Base-by-base conservation (phyloP, 148 eudicot species). In the Rhododendron williamsianum region DNA sequence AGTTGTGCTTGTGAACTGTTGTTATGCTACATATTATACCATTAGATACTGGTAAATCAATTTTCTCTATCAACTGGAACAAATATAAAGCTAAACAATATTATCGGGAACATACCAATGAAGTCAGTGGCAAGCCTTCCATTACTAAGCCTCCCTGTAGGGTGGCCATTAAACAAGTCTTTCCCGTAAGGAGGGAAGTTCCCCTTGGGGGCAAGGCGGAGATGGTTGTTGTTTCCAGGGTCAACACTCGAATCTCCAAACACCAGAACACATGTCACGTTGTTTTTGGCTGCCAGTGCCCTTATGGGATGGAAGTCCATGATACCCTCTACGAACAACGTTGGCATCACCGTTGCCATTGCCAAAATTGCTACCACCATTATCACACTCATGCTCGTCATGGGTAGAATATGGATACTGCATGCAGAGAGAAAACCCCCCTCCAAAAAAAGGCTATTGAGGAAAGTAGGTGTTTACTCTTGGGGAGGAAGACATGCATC, bases 221-320 rank as follows among this genome's bases (percentile, higher is more conserved):
- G 82, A 41, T 19, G 56, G 82, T 92, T 89, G 67, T 92, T 92
- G 41, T 92, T 92, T 9, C 94, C 98, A 21, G 98, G 92, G 88
- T 94, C 98, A 46, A 94, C 96, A 13, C 92, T 93, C 3, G 98
- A 94, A 77, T 94, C 98, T 76, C 98, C 98, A 60, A 96, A 94
- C 76, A 96, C 92, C 60, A 90, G 89, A 3, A 92, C 1, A 52
- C 90, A 88, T 0, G 88, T 85, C 83, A 82, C 67, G 63, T 89
- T 89, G 35, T 83, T 80, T 83, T 88, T 88, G 21, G 90, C 83
- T 1, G 81, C 90, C 7, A 52, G 16, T 36, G 56, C 38, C 85
- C 90, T 89, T 12, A 88, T 25, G 77, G 78, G 83, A 71, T 18
- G 25, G 81, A 60, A 25, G 18, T 83, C 85, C 21, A 86, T 45